A percentile compares a stretch with the other conserved stretches of the same genome.
Conservation (phyloP, 2,329 filamentous ascomycete species). For the Neonectria magnoliae region DNA sequence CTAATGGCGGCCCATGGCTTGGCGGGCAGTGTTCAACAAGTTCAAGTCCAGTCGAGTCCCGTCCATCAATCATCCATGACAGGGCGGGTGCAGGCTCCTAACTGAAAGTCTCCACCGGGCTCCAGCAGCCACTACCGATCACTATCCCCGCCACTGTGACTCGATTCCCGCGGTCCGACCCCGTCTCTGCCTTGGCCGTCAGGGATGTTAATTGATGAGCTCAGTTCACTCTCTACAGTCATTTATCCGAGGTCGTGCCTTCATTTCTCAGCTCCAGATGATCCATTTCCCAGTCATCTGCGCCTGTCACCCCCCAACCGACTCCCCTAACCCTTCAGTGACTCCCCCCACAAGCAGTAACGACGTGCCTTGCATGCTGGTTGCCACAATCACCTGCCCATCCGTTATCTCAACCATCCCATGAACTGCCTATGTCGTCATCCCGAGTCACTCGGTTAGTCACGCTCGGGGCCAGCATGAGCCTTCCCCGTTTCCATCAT, state of each 20-base stretch:
- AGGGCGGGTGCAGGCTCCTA: background rate
- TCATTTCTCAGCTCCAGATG: background rate
- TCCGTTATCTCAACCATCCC: slow-evolving; percentile 8
- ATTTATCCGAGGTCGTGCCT: no score
- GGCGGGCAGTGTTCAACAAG: background rate
- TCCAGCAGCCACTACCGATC: background rate
- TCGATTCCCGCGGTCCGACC: background rate
- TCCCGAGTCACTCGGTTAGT: slow-evolving; percentile 30
- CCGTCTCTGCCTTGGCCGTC: background rate
- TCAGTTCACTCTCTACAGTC: no score
- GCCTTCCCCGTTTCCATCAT: slow-evolving; percentile 20
- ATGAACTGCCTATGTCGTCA: slow-evolving; percentile 27
- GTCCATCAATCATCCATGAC: no score
- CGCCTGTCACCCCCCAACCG: slow-evolving; percentile 5
- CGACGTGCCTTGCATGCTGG: background rate
- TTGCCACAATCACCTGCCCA: slow-evolving; percentile 16
- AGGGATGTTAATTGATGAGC: background rate
- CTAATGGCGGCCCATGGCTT: background rate
- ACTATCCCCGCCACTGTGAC: background rate
- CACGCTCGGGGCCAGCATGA: slow-evolving; percentile 33
- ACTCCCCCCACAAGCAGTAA: background rate
- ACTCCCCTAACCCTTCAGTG: background rate
- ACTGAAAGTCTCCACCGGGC: background rate
- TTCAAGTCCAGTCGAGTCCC: no score
- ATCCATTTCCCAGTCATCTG: slow-evolving; percentile 13